These are phyloP conservation scores for Pythium volutum DNA, from an alignment of 352 stramenopile species.

Conservation along the genomic window DNA sequence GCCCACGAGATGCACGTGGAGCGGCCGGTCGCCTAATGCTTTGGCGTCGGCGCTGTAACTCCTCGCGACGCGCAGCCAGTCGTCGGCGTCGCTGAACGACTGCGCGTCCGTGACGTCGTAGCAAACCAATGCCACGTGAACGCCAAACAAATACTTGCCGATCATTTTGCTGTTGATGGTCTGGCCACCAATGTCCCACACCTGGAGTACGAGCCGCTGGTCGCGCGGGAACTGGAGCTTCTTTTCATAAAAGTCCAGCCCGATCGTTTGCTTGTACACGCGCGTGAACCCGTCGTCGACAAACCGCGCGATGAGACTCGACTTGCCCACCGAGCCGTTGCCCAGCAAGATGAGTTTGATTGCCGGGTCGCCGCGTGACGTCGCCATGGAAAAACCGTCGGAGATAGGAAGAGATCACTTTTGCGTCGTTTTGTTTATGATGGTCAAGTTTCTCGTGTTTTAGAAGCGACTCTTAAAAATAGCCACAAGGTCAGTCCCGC, in stretches of 20 bases:
- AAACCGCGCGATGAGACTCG: conserved; percentile 81
- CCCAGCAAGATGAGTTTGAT: conserved; percentile 86
- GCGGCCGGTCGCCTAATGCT: conserved; percentile 26
- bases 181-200: conserved; percentile 89
- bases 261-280: conserved; percentile 87
- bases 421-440: not conserved
- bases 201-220: conserved; percentile 70
- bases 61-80: conserved; percentile 63
- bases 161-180: conserved; percentile 89
- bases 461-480: conserved; percentile 7
- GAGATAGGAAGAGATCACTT: not conserved
- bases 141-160: conserved; percentile 79
- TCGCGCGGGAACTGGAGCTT: conserved; percentile 73
- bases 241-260: conserved; percentile 88
- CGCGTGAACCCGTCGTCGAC: conserved; percentile 74
- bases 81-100: conserved; percentile 77
- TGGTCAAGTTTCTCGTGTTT: conserved; percentile 2
- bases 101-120: conserved; percentile 86
- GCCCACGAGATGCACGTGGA: conserved; percentile 71
- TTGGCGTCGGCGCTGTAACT: conserved; percentile 24
- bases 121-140: conserved; percentile 76
- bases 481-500: not conserved
- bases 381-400: conserved; percentile 5
- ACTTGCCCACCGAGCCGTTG: conserved; percentile 87
- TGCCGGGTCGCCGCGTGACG: conserved; percentile 39